These are phyloP conservation scores for Chlamydomonas sp. DNA, from an alignment of 139 green algal genomes.

Conservation along the genomic window DNA sequence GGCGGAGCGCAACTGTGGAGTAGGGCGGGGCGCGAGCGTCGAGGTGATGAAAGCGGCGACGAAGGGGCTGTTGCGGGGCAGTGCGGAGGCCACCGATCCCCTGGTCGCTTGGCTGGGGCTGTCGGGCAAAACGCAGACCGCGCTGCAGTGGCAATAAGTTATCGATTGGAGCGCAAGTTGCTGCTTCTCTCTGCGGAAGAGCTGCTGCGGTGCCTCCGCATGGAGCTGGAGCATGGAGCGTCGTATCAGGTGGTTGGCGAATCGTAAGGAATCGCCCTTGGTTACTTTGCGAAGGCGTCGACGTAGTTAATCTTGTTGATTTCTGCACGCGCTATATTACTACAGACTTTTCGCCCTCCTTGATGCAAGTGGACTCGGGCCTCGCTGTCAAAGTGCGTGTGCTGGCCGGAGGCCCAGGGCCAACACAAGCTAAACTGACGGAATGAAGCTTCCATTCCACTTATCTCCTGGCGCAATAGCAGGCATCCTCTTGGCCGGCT, in stretches of 20 bases:
- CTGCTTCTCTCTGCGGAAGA: neutral
- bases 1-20: too few relatives aligned
- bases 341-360: too few relatives aligned
- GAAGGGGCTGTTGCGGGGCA: neutral
- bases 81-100: neutral
- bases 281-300: too few relatives aligned
- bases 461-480: neutral
- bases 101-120: neutral
- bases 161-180: constrained; percentile 27
- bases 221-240: too few relatives aligned
- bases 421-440: neutral
- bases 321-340: too few relatives aligned
- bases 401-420: too few relatives aligned
- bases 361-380: too few relatives aligned
- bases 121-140: neutral
- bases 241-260: too few relatives aligned
- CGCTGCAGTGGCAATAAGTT: neutral
- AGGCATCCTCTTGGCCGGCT: neutral
- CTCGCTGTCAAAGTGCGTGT: too few relatives aligned
- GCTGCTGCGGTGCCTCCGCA: neutral
- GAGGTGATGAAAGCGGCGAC: neutral
- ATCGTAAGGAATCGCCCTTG: too few relatives aligned
- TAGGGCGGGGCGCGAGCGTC: neutral
- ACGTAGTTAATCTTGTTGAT: too few relatives aligned
- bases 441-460: neutral